phyloP scores from a whole-genome alignment of 2,329 filamentous ascomycete genomes.

The Cordyceps militaris region DNA sequence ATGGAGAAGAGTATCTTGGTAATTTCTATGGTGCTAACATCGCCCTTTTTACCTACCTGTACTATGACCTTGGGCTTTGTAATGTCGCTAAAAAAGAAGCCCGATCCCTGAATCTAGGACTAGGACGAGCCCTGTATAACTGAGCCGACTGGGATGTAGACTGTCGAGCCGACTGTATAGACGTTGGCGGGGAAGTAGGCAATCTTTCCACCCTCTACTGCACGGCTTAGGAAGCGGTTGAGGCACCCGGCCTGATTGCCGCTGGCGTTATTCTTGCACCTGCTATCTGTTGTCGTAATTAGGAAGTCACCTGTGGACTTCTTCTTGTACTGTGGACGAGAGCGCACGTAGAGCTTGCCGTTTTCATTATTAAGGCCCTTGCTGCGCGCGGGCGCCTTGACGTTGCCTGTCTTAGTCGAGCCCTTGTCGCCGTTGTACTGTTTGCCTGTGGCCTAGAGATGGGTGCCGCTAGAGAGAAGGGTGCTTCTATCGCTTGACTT shows the following conservation, averaged over 20 bases:
- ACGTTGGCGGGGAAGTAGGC: conserved; percentile 22
- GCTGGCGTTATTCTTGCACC: conserved; percentile 28
- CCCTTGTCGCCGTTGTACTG: conserved; percentile 10
- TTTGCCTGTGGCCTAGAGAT: no score
- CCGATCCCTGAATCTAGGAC: no score
- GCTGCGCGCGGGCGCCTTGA: no score
- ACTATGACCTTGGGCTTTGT: conserved; percentile 57
- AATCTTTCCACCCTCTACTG: conserved; percentile 4
- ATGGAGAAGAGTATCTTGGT: conserved; percentile 62
- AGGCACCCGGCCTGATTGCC: conserved; percentile 22
- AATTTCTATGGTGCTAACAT: conserved; percentile 60
- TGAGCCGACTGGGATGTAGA: conserved; percentile 51
- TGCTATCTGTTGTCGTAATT: conserved; percentile 22
- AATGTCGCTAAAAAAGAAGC: conserved; percentile 56
- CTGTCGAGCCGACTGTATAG: conserved; percentile 20
- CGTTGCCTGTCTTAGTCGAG: not conserved
- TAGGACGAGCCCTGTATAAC: no score
- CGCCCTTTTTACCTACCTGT: conserved; percentile 55
- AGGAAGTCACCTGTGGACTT: conserved; percentile 31
- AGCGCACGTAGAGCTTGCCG: conserved; percentile 20
- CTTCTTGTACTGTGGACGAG: conserved; percentile 30
- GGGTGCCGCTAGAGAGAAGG: no score
- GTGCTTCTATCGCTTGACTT: no score
- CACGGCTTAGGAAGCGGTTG: conserved; percentile 18
- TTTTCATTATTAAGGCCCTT: not conserved